Evolutionary conservation across 2,329 filamentous ascomycete species (phyloP).

Genomic region (Talaromyces marneffei): DNA sequence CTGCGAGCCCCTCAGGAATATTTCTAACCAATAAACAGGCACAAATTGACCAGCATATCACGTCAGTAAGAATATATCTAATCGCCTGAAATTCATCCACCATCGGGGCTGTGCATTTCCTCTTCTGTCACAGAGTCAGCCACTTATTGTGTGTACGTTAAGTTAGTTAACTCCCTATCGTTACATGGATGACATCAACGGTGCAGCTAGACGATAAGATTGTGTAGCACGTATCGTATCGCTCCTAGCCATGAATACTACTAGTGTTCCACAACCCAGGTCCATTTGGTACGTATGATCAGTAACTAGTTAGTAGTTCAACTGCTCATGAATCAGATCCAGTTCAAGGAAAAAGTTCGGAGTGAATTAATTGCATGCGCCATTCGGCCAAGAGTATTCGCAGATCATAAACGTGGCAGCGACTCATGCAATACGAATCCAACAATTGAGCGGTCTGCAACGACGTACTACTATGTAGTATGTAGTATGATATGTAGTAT

Average conservation of each 20-base stretch:
- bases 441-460: neutral
- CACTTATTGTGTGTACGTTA: neutral
- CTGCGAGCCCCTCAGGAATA: no score
- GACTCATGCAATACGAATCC: neutral
- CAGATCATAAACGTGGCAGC: neutral
- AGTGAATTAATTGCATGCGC: neutral
- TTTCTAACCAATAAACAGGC: neutral
- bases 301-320: no score
- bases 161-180: no score
- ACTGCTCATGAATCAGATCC: neutral
- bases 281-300: no score
- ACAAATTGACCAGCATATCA: neutral
- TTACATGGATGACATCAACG: neutral
- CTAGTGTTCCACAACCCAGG: no score
- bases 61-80: neutral
- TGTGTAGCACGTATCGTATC: neutral
- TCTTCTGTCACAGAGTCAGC: neutral
- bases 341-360: no score
- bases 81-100: neutral
- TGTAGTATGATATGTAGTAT: no score
- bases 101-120: neutral
- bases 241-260: no score
- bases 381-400: neutral
- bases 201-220: neutral
- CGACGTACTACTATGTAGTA: no score